Conservation (phyloP, 202 grass and related monocot genomes). For the Cymbopogon flexuosus region DNA sequence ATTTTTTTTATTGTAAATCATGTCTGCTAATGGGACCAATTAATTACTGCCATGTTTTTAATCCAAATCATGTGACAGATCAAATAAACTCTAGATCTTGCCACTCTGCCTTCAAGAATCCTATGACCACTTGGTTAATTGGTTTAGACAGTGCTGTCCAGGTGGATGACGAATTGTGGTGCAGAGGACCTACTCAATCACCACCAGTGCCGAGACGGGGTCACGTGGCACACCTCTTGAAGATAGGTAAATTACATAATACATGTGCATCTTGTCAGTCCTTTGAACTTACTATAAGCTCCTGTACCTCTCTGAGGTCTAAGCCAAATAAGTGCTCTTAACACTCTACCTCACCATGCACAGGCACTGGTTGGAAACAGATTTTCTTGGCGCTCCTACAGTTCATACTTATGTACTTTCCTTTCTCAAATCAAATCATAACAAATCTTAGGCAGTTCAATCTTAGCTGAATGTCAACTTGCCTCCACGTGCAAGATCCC, state of each 20-base stretch:
- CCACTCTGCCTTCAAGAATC: neutral
- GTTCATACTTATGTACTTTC: slow-evolving; percentile 10
- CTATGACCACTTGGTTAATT: neutral
- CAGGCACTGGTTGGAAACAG: neutral
- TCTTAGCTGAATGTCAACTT: slow-evolving; percentile 32
- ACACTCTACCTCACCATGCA: neutral
- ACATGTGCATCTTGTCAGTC: neutral
- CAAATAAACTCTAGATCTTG: neutral
- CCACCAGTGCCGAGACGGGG: neutral
- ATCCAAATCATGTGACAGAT: neutral
- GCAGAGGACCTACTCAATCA: neutral
- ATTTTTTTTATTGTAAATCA: neutral
- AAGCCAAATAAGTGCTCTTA: neutral
- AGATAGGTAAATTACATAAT: slow-evolving; percentile 1
- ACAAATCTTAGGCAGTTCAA: slow-evolving; percentile 14
- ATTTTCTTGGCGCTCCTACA: neutral
- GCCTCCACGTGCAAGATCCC: slow-evolving; percentile 29
- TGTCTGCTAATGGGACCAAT: neutral
- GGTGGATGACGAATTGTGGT: slow-evolving; percentile 7
- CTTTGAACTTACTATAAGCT: neutral
- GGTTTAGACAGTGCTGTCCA: neutral
- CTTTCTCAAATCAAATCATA: neutral
- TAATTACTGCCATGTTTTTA: neutral
- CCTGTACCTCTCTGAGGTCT: neutral
- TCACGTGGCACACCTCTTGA: neutral